Conservation (phyloP, 2,329 filamentous ascomycete species). For the Drechslera avenae region DNA sequence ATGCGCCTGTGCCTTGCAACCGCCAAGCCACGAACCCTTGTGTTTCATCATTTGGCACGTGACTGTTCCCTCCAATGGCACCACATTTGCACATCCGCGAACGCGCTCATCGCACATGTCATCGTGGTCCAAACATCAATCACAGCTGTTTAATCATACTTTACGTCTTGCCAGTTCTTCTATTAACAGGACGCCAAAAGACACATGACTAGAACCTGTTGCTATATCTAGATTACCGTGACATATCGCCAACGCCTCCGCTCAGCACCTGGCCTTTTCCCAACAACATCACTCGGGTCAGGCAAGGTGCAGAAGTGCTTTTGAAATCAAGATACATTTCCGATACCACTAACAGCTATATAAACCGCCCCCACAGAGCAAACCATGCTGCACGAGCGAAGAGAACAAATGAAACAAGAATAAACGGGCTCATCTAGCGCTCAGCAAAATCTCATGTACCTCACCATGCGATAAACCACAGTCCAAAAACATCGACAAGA, state of each 20-base stretch:
- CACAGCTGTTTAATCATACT: too few species aligned
- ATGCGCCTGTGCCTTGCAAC: slow-evolving; percentile 10
- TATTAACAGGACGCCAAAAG: too few species aligned
- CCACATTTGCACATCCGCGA: too few species aligned
- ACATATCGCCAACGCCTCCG: too few species aligned
- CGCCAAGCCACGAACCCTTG: slow-evolving; percentile 16
- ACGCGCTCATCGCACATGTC: too few species aligned
- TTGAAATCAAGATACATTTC: neutral
- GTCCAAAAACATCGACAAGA: neutral
- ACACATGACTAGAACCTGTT: too few species aligned
- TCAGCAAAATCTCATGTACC: neutral
- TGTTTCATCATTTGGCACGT: slow-evolving; percentile 16
- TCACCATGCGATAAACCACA: neutral
- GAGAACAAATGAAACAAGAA: neutral
- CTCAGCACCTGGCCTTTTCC: too few species aligned
- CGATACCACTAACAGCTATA: neutral
- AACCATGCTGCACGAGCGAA: neutral
- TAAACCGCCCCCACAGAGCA: neutral
- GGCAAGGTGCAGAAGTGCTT: too few species aligned
- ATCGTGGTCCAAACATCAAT: too few species aligned
- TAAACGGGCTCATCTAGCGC: neutral
- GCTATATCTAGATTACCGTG: too few species aligned
- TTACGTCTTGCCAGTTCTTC: too few species aligned
- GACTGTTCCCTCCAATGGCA: slow-evolving; percentile 2
- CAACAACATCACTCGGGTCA: too few species aligned